Percentiles rank a stretch among this genome's conserved stretches.
Conservation (phyloP, 2,329 filamentous ascomycete species). For the Tricladium varicosporioides region DNA sequence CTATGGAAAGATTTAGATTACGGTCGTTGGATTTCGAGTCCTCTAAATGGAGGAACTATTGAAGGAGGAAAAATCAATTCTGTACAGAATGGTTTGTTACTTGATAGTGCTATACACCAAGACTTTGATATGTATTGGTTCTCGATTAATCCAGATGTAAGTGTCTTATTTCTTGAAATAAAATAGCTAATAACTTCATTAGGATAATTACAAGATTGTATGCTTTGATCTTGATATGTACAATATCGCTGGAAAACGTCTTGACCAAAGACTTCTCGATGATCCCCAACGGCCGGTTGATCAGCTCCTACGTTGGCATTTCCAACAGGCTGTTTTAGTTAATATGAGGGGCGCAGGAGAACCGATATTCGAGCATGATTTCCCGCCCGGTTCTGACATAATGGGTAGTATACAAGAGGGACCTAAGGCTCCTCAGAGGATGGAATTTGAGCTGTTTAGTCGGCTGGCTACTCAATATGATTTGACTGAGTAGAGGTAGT, state of each 20-base stretch:
- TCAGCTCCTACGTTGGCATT: conserved; percentile 6
- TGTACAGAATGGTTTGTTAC: no score
- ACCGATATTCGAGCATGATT: no score
- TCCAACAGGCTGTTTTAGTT: conserved; percentile 3
- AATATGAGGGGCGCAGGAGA: no score
- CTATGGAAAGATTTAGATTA: neutral
- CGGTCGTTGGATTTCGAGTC: neutral
- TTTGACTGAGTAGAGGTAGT: no score
- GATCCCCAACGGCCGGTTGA: neutral
- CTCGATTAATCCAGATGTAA: neutral
- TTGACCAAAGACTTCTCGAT: neutral
- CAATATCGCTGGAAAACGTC: neutral
- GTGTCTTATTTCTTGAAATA: neutral
- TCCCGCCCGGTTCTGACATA: no score
- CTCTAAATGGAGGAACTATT: neutral
- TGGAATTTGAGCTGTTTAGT: conserved; percentile 27
- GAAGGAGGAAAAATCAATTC: no score
- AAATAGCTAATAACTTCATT: neutral
- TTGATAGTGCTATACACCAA: no score
- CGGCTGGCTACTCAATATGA: conserved; percentile 16
- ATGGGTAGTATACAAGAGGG: conserved; percentile 1
- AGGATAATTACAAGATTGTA: neutral
- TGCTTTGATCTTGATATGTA: neutral
- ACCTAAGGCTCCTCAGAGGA: conserved; percentile 12
- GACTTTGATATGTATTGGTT: neutral